Evolutionary conservation across 2,329 filamentous ascomycete species (phyloP).

Genomic region (Lasiodiplodia citricola): DNA sequence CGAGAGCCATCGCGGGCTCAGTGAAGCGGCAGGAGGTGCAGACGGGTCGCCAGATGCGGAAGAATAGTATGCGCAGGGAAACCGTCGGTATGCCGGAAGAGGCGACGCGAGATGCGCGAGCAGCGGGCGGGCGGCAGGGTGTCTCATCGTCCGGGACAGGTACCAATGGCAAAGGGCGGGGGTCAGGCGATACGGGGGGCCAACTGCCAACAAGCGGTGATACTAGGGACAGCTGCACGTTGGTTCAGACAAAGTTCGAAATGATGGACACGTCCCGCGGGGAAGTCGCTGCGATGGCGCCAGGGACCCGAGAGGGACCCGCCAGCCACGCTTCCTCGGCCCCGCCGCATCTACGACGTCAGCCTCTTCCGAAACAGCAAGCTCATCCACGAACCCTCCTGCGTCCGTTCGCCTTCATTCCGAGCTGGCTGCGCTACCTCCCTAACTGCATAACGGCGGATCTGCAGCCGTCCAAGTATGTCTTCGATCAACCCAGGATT

Average conservation of each 20-base stretch:
- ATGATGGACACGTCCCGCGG: constrained; percentile 6
- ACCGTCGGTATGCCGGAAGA: constrained; percentile 12
- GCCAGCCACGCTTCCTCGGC: constrained; percentile 16
- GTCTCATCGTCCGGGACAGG: constrained; percentile 7
- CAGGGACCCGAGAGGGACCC: not conserved
- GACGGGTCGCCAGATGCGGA: constrained; percentile 13
- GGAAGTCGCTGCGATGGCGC: constrained; percentile 12
- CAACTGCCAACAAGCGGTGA: not conserved
- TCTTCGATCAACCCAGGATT: constrained; percentile 47
- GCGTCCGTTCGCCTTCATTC: not conserved
- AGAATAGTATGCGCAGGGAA: constrained; percentile 18
- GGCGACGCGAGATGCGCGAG: constrained; percentile 14
- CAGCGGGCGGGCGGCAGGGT: constrained; percentile 17
- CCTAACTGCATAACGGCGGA: not conserved
- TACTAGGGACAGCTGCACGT: constrained; percentile 3
- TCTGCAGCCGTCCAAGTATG: constrained; percentile 6
- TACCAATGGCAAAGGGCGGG: not conserved
- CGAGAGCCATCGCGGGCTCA: constrained; percentile 70
- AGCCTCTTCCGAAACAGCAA: constrained; percentile 20
- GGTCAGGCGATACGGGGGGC: not conserved
- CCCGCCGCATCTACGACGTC: constrained; percentile 19
- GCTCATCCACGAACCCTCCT: not conserved
- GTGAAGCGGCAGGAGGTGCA: constrained; percentile 35
- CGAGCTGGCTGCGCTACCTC: not conserved
- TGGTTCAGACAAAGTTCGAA: constrained; percentile 8